Conservation (phyloP, 1,284 basidiomycete species). For the Malassezia brasiliensis region DNA sequence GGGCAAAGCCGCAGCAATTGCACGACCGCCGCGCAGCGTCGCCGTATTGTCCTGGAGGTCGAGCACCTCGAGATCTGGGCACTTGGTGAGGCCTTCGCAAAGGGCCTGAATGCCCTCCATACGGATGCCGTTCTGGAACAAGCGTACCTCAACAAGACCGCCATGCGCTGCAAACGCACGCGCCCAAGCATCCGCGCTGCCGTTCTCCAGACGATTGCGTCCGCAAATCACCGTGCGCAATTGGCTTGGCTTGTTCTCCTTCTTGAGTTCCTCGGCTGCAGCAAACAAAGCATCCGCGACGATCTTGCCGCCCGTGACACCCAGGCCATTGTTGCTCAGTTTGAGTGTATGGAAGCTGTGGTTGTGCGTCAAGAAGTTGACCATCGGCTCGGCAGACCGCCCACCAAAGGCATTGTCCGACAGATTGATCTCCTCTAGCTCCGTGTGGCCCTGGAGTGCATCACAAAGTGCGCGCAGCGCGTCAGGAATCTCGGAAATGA, state of each 20-base stretch:
- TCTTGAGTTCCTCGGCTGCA: slow-evolving; percentile 63
- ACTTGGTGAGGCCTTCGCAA: slow-evolving; percentile 63
- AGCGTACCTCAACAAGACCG: slow-evolving; percentile 66
- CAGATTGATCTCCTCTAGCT: slow-evolving; percentile 77
- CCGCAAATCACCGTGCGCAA: slow-evolving; percentile 80
- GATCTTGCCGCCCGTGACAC: slow-evolving; percentile 76
- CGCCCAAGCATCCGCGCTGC: slow-evolving; percentile 72
- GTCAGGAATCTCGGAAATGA: slow-evolving; percentile 87
- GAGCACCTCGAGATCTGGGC: slow-evolving; percentile 62
- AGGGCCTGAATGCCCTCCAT: slow-evolving; percentile 83
- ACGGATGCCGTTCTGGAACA: slow-evolving; percentile 95
- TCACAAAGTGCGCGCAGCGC: slow-evolving; percentile 81
- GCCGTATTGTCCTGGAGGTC: slow-evolving; percentile 96
- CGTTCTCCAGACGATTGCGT: slow-evolving; percentile 86
- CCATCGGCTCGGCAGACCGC: slow-evolving; percentile 86
- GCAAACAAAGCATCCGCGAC: slow-evolving; percentile 74
- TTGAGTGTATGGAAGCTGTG: slow-evolving; percentile 68
- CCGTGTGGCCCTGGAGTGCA: slow-evolving; percentile 67
- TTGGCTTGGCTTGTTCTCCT: slow-evolving; percentile 61
- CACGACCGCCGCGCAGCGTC: slow-evolving; percentile 62
- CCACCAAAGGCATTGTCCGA: slow-evolving; percentile 96
- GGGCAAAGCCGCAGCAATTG: slow-evolving; percentile 63
- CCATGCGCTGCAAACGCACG: slow-evolving; percentile 77
- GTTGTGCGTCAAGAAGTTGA: slow-evolving; percentile 58
- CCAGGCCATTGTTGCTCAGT: slow-evolving; percentile 94